phyloP scores from a whole-genome alignment of 1,284 basidiomycete genomes.

The Cutaneotrichosporon sp. region DNA sequence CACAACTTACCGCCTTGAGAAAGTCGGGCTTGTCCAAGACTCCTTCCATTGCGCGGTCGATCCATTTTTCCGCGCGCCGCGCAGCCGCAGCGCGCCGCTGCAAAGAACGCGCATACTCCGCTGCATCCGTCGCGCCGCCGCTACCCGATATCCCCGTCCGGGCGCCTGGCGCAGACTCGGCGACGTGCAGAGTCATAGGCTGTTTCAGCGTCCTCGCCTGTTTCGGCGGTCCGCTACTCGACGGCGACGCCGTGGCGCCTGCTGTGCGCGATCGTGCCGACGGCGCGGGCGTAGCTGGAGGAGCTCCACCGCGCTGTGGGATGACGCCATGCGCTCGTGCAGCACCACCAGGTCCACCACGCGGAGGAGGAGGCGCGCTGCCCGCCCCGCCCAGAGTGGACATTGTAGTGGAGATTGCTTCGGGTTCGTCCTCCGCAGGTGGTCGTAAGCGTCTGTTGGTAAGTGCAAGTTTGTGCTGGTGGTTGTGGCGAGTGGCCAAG shows the following conservation, averaged over 20 bases:
- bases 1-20: constrained; percentile 12
- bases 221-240: neutral
- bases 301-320: too few species aligned
- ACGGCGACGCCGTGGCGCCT: neutral
- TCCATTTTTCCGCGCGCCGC: constrained; percentile 16
- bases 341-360: too few species aligned
- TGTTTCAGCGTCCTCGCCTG: constrained; percentile 8
- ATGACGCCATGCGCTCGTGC: too few species aligned
- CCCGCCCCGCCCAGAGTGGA: too few species aligned
- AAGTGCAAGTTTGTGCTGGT: too few species aligned
- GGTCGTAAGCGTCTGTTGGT: too few species aligned
- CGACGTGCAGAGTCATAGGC: constrained; percentile 12
- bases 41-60: constrained; percentile 20
- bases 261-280: neutral
- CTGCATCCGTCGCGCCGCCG: constrained; percentile 7
- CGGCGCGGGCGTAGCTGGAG: neutral
- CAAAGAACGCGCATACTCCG: constrained; percentile 6
- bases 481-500: too few species aligned
- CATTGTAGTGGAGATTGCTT: too few species aligned
- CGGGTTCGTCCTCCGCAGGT: too few species aligned
- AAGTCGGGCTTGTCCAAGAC: constrained; percentile 8
- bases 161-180: neutral
- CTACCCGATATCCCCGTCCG: neutral
- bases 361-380: too few species aligned
- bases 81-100: constrained; percentile 3